Evolutionary conservation across 2,329 filamentous ascomycete genomes (phyloP).

Genomic region (Fusarium citri): DNA sequence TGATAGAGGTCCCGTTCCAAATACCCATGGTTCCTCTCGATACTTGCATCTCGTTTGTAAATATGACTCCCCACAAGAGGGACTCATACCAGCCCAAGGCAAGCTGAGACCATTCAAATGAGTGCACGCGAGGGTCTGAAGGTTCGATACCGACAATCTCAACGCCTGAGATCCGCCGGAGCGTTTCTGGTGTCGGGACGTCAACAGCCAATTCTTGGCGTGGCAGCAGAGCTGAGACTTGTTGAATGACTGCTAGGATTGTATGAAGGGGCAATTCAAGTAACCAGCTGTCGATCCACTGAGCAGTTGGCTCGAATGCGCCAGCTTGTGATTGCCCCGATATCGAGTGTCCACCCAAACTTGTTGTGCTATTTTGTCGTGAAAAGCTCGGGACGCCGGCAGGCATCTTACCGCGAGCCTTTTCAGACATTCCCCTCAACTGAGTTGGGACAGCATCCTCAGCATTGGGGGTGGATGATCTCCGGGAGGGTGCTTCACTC

Average conservation of each 20-base stretch:
- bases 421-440: constrained; percentile 93
- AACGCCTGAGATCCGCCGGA: constrained; percentile 69
- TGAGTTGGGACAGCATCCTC: constrained; percentile 88
- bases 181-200: constrained; percentile 56
- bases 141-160: constrained; percentile 79
- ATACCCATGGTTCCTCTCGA: constrained; percentile 88
- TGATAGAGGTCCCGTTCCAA: constrained; percentile 92
- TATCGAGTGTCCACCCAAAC: constrained; percentile 74
- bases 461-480: constrained; percentile 73
- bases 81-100: constrained; percentile 97
- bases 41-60: constrained; percentile 88
- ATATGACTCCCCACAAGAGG: constrained; percentile 92
- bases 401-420: constrained; percentile 95
- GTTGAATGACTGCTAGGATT: constrained; percentile 79
- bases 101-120: constrained; percentile 93
- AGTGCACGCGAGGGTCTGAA: constrained; percentile 80
- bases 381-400: constrained; percentile 85
- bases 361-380: constrained; percentile 88
- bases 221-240: constrained; percentile 69
- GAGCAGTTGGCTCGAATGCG: constrained; percentile 80
- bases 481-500: constrained; percentile 70
- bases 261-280: constrained; percentile 90
- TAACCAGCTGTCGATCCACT: constrained; percentile 96
- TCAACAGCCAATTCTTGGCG: constrained; percentile 60
- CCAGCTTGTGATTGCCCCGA: constrained; percentile 66